Evolutionary conservation across 78 protist species (phyloP), one percentile per base, ranked within the genome.

Genomic region (Protostelium mycophagum): DNA sequence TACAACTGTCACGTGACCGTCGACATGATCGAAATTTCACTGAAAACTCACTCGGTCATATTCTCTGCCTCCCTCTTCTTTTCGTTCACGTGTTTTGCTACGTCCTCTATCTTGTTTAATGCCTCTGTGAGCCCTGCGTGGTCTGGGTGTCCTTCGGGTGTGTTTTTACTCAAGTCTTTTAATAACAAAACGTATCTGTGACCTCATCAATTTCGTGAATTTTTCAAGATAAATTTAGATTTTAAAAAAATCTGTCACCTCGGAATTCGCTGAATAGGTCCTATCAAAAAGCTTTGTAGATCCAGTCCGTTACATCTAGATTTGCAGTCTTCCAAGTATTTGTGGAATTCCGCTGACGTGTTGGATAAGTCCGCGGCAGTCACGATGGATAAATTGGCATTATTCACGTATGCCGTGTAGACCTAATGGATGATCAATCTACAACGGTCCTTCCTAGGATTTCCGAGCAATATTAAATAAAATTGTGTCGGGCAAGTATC

Each of bases 201-300:
- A 83, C 37, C n/a, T 85, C 37, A 16, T 85, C 86, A 37, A 1
- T 35, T 10, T 35, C 83, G 28, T 29, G 38, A 36, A 28, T 5
- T 37, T 29, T 29, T 83, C 9, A 16, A 23, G 34, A 83, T 29
- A 90, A 86, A 28, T 91, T 84, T 88, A 38, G 90, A 87, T 63
- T 87, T 84, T 51, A 87, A 63, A n/a, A 88, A 34, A 35, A 92
- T 92, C 63, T n/a, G n/a, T 92, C 73, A 92, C 90, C 94, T 92
- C 51, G 94, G 94, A 73, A 92, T 92, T 73, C 94, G 84, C 63
- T 92, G 94, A 37, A 92, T 89, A 84, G 94, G 94, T 63, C 85
- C 38, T 83, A 92, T 92, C 37, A 92, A 16, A 16, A 51, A 51
- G 73, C 73, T 51, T 16, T 51, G 73, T 16, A 51, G 73, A 51